Evolutionary conservation across 805 yeast genomes (phyloP), one percentile per base, ranked within the genome.

Genomic region (Sugiyamaella chiloensis): DNA sequence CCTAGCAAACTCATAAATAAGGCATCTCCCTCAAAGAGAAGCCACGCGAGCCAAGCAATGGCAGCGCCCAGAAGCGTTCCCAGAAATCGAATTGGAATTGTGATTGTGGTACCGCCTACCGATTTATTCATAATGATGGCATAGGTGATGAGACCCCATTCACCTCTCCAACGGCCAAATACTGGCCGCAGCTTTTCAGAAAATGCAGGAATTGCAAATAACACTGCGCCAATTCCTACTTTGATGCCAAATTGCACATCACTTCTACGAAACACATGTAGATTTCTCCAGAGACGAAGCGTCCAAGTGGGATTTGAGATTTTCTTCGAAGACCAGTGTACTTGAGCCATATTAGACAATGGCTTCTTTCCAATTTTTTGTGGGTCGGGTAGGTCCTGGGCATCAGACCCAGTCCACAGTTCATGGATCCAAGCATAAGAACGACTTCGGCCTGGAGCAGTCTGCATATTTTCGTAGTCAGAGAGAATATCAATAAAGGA

Each of bases 41-140:
- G 60, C 91, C 91, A 86, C 1, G 77, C 70, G 5, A 69, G 8
- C 54, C 72, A 80, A 0, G 95, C 95, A 4, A 69, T 56, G 8
- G 70, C 51, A 1, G 90, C 85, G 0, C 96, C 96, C 5, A 84
- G 44, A 49, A 80, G 77, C 0, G 95, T 87, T 0, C 96, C 96
- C 21, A 82, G 51, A 47, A 87, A 71, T 3, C 74, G 59, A 8
- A 58, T 52, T 8, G 58, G 57, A 8, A 66, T 81, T 0, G 93
- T 83, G 80, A 82, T 79, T 8, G 86, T 76, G 0, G 95, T 87
- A 0, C 95, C 95, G 7, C 96, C 96, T 4, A 86, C 68, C 0
- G 90, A 83, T 58, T 85, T 85, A 56, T 83, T 85, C 91, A 87
- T 86, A 70, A 87, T 85, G 47, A 87, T 83, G 56, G 87, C 81